A percentile compares a stretch with the other conserved stretches of the same genome.
Conservation (phyloP, 345 rosid species). For the Erodium maritimum region DNA sequence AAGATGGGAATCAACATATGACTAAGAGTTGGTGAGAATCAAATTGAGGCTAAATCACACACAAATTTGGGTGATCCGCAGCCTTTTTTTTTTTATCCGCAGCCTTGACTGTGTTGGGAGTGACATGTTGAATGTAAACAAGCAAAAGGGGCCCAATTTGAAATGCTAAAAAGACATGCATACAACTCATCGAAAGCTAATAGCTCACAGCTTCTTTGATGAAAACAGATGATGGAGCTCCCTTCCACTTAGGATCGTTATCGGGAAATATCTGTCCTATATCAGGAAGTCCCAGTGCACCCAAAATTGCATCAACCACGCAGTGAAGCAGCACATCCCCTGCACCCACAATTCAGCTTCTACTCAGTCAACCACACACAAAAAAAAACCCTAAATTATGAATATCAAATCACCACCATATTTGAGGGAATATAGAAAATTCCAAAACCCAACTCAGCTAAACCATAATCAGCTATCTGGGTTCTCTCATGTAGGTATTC, state of each 20-base stretch:
- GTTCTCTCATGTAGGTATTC: background rate
- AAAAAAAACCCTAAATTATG: background rate
- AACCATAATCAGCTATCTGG: background rate
- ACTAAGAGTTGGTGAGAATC: too few relatives aligned
- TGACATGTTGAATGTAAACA: too few relatives aligned
- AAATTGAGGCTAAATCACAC: background rate
- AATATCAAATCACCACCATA: constrained; percentile 1
- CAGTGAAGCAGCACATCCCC: constrained; percentile 98
- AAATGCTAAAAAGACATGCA: too few relatives aligned
- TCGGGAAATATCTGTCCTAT: constrained; percentile 97
- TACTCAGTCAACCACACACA: background rate
- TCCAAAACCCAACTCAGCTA: background rate
- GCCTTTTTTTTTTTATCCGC: too few relatives aligned
- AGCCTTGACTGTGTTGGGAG: too few relatives aligned
- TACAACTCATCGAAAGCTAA: too few relatives aligned
- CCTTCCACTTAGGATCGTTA: constrained; percentile 92
- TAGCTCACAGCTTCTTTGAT: constrained; percentile 87
- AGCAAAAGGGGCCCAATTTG: too few relatives aligned
- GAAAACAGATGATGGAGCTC: constrained; percentile 84
- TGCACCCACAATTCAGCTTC: constrained; percentile 19
- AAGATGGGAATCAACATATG: too few relatives aligned
- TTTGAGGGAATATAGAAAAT: background rate
- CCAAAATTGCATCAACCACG: constrained; percentile 94
- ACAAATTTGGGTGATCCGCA: background rate
- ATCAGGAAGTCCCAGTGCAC: constrained; percentile 94